phyloP scores from a whole-genome alignment of 441 rosid genomes.

The Jatropha multifida region DNA sequence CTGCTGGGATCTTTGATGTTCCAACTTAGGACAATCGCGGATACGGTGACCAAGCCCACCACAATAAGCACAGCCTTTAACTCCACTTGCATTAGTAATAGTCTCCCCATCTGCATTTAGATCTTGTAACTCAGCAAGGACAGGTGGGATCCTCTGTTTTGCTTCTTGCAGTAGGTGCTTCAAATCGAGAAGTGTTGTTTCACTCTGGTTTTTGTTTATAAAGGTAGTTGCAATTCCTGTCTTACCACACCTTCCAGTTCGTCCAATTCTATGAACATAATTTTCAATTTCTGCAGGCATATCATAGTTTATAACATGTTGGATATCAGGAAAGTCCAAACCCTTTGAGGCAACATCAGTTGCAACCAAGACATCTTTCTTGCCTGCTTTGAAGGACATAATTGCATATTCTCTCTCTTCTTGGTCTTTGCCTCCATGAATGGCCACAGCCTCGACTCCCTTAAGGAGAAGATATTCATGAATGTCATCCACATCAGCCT shows the following conservation, averaged over 20 bases:
- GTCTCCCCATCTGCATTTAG: conserved; percentile 81
- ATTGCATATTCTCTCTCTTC: conserved; percentile 93
- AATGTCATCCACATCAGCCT: conserved; percentile 89
- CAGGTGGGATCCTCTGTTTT: conserved; percentile 91
- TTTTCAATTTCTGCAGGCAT: conserved; percentile 92
- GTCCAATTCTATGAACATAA: conserved; percentile 88
- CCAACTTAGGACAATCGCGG: conserved; percentile 82
- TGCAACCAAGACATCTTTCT: conserved; percentile 88
- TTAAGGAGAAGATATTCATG: conserved; percentile 87
- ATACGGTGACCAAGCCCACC: conserved; percentile 94
- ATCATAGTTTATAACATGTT: conserved; percentile 89
- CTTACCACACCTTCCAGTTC: conserved; percentile 96
- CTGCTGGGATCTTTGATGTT: conserved; percentile 62
- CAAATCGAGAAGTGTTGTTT: conserved; percentile 80
- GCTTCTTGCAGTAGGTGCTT: conserved; percentile 93
- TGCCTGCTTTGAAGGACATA: conserved; percentile 78
- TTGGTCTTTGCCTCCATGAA: conserved; percentile 95
- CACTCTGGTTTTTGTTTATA: conserved; percentile 93
- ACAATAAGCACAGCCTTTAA: conserved; percentile 92
- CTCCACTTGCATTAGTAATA: conserved; percentile 68
- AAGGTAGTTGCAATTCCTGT: conserved; percentile 96
- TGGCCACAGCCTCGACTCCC: conserved; percentile 92
- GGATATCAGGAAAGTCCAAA: conserved; percentile 91
- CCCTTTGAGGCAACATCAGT: conserved; percentile 97
- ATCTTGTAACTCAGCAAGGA: conserved; percentile 76